Percentiles rank a stretch among this genome's conserved stretches.
Evolutionary conservation across 2,329 filamentous ascomycete species (phyloP).

Genomic region (Trichoderma sp.): DNA sequence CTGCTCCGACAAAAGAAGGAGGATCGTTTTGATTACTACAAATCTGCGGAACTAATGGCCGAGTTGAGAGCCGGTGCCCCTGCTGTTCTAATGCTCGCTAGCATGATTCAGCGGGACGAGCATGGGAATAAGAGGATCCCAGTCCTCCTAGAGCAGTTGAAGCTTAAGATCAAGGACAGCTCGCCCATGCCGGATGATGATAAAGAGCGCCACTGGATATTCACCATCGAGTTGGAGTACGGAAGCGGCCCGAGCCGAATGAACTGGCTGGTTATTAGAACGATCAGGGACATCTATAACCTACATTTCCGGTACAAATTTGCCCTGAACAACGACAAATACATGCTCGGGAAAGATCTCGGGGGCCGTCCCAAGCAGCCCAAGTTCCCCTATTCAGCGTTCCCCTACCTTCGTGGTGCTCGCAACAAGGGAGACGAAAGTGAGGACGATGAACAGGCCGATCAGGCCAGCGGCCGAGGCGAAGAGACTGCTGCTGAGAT

Average conservation of each 20-base stretch:
- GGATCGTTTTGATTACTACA: conserved; percentile 87
- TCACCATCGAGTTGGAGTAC: conserved; percentile 92
- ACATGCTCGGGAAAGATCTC: conserved; percentile 65
- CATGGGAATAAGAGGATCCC: conserved; percentile 93
- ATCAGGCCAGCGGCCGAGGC: conserved; percentile 38
- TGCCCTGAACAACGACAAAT: conserved; percentile 78
- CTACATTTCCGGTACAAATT: conserved; percentile 92
- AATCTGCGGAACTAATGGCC: conserved; percentile 94
- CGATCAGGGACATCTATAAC: conserved; percentile 85
- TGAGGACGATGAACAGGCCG: conserved; percentile 57
- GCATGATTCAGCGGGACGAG: conserved; percentile 97
- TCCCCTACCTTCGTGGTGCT: conserved; percentile 82
- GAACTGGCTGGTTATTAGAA: conserved; percentile 91
- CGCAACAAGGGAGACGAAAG: conserved; percentile 77
- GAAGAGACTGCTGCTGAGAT: conserved; percentile 49
- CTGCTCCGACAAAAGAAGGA: conserved; percentile 76
- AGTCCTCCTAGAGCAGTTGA: conserved; percentile 90
- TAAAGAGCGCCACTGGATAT: conserved; percentile 73
- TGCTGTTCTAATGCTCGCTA: conserved; percentile 89
- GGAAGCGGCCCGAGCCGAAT: conserved; percentile 93
- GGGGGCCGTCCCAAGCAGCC: conserved; percentile 76
- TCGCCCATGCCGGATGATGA: conserved; percentile 62
- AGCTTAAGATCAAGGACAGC: conserved; percentile 81
- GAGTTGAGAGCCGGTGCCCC: conserved; percentile 90
- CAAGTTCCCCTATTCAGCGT: conserved; percentile 82